Evolutionary conservation across 495 filamentous ascomycete species (phyloP).

Genomic region (Penicillium coprophilum): DNA sequence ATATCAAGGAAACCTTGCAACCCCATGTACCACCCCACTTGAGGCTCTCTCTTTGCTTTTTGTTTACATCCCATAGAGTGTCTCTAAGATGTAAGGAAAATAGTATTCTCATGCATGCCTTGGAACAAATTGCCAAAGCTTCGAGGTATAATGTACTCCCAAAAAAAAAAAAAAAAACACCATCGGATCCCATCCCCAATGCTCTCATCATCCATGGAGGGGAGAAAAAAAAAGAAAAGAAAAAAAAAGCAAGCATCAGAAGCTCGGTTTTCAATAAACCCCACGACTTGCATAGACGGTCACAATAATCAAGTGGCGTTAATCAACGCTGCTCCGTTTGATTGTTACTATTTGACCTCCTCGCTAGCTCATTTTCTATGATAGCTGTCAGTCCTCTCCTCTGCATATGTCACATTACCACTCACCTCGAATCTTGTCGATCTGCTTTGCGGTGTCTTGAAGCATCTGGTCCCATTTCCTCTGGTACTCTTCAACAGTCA

Average conservation of each 20-base stretch:
- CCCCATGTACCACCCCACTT: not conserved
- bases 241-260: not conserved
- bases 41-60: slow-evolving; percentile 1
- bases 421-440: slow-evolving; percentile 30
- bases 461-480: slow-evolving; percentile 27
- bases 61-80: not conserved
- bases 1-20: not conserved
- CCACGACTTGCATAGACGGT: slow-evolving; percentile 9
- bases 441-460: slow-evolving; percentile 26
- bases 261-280: slow-evolving; percentile 5
- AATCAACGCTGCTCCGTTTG: slow-evolving; percentile 10
- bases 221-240: not conserved
- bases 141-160: slow-evolving; percentile 7
- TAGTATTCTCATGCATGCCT: not conserved
- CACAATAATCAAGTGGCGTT: not conserved
- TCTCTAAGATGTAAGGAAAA: not conserved
- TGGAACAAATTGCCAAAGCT: not conserved
- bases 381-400: slow-evolving; percentile 15
- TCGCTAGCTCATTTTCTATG: slow-evolving; percentile 24
- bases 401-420: slow-evolving; percentile 22
- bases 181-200: slow-evolving; percentile 3
- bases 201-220: not conserved
- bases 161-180: not conserved
- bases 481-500: slow-evolving; percentile 26
- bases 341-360: slow-evolving; percentile 5